Evolutionary conservation across 2,329 filamentous ascomycete genomes (phyloP).

Genomic region (Apiospora saccharicola): DNA sequence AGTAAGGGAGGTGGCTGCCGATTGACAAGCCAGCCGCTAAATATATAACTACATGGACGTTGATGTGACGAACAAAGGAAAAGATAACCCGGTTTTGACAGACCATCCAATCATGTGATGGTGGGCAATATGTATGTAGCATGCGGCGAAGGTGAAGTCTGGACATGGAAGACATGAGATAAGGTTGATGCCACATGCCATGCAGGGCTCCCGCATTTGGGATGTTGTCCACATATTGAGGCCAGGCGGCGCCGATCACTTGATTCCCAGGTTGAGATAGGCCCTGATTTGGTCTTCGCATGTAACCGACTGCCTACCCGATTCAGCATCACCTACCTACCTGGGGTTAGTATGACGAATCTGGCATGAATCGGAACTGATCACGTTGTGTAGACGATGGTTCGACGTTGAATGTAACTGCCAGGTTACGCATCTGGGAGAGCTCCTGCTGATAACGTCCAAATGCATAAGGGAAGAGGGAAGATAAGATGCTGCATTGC

Average conservation of each 20-base stretch:
- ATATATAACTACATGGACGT: background rate
- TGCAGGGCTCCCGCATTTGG: background rate
- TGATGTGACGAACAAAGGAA: background rate
- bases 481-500: too few relatives aligned
- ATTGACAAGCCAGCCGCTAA: background rate
- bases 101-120: too few relatives aligned
- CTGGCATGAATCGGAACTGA: background rate
- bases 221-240: background rate
- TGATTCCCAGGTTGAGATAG: background rate
- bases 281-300: background rate
- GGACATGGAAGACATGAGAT: too few relatives aligned
- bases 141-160: background rate
- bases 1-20: background rate
- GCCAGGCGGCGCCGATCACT: background rate
- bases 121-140: too few relatives aligned
- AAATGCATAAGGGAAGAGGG: too few relatives aligned
- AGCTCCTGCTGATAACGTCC: too few relatives aligned
- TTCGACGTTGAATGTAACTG: background rate
- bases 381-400: background rate
- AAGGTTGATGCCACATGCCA: background rate
- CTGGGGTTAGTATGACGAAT: background rate
- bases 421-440: too few relatives aligned
- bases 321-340: background rate
- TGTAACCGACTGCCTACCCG: background rate
- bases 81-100: background rate